These are phyloP conservation scores for Styphnolobium japonicum DNA, from an alignment of 306 rosid genomes.

Conservation along the genomic window DNA sequence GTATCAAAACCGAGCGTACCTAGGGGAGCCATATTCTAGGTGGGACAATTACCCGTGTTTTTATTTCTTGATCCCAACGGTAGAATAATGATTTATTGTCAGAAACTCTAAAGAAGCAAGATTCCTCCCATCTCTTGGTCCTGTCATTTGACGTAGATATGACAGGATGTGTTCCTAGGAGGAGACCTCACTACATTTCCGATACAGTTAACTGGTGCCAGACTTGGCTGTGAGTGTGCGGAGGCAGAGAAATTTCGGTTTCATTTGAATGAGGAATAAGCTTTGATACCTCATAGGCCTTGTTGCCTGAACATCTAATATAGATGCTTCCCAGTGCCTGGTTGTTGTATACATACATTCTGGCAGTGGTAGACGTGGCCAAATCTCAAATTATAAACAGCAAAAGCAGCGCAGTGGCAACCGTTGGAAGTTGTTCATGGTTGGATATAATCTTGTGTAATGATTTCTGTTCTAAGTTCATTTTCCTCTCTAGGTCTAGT, in stretches of 20 bases:
- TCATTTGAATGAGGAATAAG: not conserved
- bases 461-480: not conserved
- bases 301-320: not conserved
- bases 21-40: not conserved
- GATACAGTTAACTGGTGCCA: not conserved
- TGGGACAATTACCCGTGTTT: not conserved
- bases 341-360: not conserved
- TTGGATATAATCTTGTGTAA: not conserved
- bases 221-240: not conserved
- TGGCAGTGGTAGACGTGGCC: not conserved
- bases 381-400: not conserved
- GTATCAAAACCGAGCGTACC: not conserved
- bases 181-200: not conserved
- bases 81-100: not conserved
- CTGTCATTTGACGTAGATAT: not conserved
- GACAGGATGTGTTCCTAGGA: not conserved
- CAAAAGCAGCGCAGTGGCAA: not conserved
- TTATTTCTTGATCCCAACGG: not conserved
- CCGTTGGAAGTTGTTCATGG: constrained; percentile 6
- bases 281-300: not conserved
- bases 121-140: not conserved
- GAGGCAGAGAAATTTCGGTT: not conserved
- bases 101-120: not conserved
- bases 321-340: not conserved
- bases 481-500: not conserved